Conservation (phyloP, 371 early-diverging fungal species). For the Entomophthora muscae region DNA sequence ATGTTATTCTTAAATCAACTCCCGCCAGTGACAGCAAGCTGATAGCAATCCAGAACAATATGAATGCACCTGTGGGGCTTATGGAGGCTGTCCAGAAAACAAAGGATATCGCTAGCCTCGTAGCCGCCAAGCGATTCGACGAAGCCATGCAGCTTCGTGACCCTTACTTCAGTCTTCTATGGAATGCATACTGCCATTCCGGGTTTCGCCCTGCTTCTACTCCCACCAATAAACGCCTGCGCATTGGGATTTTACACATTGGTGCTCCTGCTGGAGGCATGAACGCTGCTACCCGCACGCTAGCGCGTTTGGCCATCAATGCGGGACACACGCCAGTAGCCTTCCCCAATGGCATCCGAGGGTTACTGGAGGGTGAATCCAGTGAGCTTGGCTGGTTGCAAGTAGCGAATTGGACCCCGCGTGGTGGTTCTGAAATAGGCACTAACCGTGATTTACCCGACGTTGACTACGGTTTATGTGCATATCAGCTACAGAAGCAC, state of each 20-base stretch:
- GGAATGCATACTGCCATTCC: conserved; percentile 13
- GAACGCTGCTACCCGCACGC: conserved; percentile 90
- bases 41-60: conserved; percentile 81
- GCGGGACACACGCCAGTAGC: conserved; percentile 70
- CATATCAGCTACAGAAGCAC: conserved; percentile 80
- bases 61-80: conserved; percentile 63
- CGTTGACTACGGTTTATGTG: conserved; percentile 65
- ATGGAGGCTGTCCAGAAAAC: conserved; percentile 88
- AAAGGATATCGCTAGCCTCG: conserved; percentile 70
- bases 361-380: conserved; percentile 66
- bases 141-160: conserved; percentile 84
- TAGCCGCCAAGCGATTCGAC: conserved; percentile 63
- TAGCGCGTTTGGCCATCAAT: conserved; percentile 72
- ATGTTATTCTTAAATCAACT: conserved; percentile 76
- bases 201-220: conserved; percentile 5
- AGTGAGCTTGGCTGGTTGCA: conserved; percentile 61
- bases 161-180: conserved; percentile 54
- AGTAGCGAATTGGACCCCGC: conserved; percentile 77
- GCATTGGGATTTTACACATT: conserved; percentile 82
- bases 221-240: conserved; percentile 22
- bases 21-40: conserved; percentile 76
- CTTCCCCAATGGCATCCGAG: conserved; percentile 90
- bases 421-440: conserved; percentile 91
- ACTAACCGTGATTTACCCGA: conserved; percentile 82
- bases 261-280: conserved; percentile 98